phyloP scores from a whole-genome alignment of 1,284 basidiomycete genomes.

The Puccinia triticina region DNA sequence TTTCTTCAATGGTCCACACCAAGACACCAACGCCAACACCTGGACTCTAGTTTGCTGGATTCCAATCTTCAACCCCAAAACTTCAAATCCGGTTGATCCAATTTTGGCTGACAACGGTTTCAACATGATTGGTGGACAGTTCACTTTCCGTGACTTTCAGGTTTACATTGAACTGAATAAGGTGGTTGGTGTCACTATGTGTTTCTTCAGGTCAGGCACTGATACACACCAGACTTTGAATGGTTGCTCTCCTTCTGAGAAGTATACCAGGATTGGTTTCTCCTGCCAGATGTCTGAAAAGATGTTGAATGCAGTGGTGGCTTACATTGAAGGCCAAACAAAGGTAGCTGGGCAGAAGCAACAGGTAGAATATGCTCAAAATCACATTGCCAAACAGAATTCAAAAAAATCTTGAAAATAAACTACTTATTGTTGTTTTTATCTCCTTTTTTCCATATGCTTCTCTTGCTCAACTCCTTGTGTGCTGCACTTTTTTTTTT shows the following conservation, averaged over 20 bases:
- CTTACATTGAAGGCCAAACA: neutral
- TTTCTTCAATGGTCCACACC: constrained; percentile 27
- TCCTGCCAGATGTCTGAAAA: constrained; percentile 25
- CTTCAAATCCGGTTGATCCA: neutral
- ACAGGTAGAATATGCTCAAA: constrained; percentile 7
- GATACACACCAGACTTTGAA: too few relatives aligned
- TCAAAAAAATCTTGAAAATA: neutral
- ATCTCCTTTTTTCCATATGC: neutral
- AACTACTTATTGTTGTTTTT: too few relatives aligned
- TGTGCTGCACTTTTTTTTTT: too few relatives aligned
- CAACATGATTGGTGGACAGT: constrained; percentile 5
- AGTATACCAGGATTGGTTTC: constrained; percentile 19
- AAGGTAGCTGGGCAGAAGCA: neutral
- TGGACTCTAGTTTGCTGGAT: constrained; percentile 10
- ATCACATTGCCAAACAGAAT: neutral
- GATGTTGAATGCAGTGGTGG: neutral
- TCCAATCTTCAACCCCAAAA: too few relatives aligned
- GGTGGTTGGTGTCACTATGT: too few relatives aligned
- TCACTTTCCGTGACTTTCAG: too few relatives aligned
- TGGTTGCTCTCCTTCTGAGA: too few relatives aligned
- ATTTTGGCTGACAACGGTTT: constrained; percentile 13
- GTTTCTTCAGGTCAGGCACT: too few relatives aligned
- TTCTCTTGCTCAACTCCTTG: too few relatives aligned
- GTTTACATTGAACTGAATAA: too few relatives aligned
- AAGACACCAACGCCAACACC: neutral